phyloP scores from a whole-genome alignment of 768 basidiomycete species.

The Floccularia luteovirens region DNA sequence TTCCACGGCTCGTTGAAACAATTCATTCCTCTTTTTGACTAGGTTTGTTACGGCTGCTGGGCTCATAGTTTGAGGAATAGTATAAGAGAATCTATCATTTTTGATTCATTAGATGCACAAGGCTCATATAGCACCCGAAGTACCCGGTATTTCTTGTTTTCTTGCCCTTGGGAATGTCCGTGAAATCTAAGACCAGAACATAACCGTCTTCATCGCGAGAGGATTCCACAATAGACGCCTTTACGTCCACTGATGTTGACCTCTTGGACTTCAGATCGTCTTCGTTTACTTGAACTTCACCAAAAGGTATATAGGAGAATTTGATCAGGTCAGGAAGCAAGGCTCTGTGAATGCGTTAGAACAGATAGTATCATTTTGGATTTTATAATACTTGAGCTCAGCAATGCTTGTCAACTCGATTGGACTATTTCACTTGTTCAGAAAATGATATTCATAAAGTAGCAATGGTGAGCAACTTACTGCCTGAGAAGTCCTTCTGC shows the following conservation, averaged over 20 bases:
- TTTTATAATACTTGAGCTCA: conserved; percentile 68
- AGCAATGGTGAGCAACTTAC: conserved; percentile 27
- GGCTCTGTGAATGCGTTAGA: conserved; percentile 34
- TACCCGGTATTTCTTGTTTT: conserved; percentile 22
- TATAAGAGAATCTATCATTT: background rate
- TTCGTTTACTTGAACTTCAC: conserved; percentile 51
- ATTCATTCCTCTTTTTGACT: conserved; percentile 60
- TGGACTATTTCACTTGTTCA: conserved; percentile 54
- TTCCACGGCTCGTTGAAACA: conserved; percentile 57
- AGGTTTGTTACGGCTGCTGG: conserved; percentile 59
- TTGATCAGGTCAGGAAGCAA: conserved; percentile 76
- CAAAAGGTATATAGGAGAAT: conserved; percentile 72
- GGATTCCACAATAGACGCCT: conserved; percentile 40
- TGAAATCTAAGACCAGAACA: conserved; percentile 40
- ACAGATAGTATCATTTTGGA: background rate
- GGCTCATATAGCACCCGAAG: conserved; percentile 3
- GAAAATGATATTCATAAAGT: conserved; percentile 2
- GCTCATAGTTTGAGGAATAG: conserved; percentile 30
- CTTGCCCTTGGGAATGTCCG: conserved; percentile 25
- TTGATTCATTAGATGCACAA: no score
- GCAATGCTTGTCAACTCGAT: conserved; percentile 73
- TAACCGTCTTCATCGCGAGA: conserved; percentile 20
- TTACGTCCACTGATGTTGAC: conserved; percentile 19
- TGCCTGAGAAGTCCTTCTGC: conserved; percentile 74
- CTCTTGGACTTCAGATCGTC: conserved; percentile 6